Percentiles rank a stretch among this genome's conserved stretches.
Conservation (phyloP, 805 yeast genomes). For the Scheffersomyces stipitis region DNA sequence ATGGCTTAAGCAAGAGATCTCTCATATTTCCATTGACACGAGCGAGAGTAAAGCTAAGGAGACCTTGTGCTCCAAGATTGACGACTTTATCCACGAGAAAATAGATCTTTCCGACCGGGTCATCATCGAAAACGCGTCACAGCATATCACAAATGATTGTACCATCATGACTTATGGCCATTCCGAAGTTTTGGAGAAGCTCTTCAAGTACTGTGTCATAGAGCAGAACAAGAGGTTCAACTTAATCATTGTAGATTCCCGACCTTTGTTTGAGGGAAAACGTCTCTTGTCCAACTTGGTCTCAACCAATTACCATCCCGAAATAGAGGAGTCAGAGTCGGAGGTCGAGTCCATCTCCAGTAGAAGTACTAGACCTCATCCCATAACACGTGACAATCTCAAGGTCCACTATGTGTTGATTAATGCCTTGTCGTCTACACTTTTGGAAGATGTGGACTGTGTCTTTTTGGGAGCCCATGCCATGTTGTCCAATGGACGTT, state of each 20-base stretch:
- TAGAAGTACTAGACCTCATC: conserved; percentile 13
- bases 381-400: conserved; percentile 53
- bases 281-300: conserved; percentile 66
- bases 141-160: conserved; percentile 71
- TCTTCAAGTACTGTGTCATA: conserved; percentile 65
- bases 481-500: conserved; percentile 90
- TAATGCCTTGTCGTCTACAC: conserved; percentile 69
- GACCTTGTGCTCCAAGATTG: conserved; percentile 64
- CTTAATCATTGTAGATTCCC: conserved; percentile 85
- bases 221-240: conserved; percentile 65
- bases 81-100: conserved; percentile 79
- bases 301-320: conserved; percentile 28
- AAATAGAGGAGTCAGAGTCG: conserved; percentile 13
- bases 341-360: conserved; percentile 17
- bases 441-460: conserved; percentile 82
- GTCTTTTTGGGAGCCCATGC: conserved; percentile 97
- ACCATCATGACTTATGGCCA: conserved; percentile 87
- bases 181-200: conserved; percentile 75
- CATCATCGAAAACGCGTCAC: conserved; percentile 76
- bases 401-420: conserved; percentile 77
- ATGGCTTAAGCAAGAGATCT: conserved; percentile 93
- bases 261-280: conserved; percentile 93
- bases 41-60: conserved; percentile 67
- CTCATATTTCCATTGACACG: conserved; percentile 73
- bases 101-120: conserved; percentile 80